Base-by-base conservation (phyloP, 768 basidiomycete species). In the Podaxis rugospora region DNA sequence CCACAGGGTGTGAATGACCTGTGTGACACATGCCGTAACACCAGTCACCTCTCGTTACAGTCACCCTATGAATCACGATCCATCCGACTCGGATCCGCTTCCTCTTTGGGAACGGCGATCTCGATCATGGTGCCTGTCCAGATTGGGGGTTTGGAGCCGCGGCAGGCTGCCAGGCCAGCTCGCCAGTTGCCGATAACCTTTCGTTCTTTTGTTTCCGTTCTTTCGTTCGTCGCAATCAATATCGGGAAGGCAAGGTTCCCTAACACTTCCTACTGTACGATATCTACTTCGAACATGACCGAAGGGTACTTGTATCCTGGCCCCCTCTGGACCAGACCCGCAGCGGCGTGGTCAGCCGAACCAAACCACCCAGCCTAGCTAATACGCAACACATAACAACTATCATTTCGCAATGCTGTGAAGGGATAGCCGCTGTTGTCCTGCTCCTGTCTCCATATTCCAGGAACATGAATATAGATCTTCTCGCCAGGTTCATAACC, bases 11-110 rank as follows among this genome's bases (percentile, higher is more conserved):
- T 27, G 40, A 53, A 39, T 53, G 39, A 27, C 51, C 57, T 52
- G 39, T 16, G 59, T 60, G 59, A 53, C 59, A 52, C 11, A 35
- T 44, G 18, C 52, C 52, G 52, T 53, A 21, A 39, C 52, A 13
- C 6, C 18, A 18, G 55, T 47, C 46, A 36, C 44, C 27, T 44
- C 44, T 23, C 55, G 32, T 47, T n/a, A 57, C 42, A 36, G 35
- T 37, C 28, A 35, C 42, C n/a, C 32, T 11, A 11, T 47, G 47
- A 32, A 50, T 58, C 57, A 58, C 55, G 57, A 58, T 58, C 57
- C 59, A 60, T 60, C 59, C 51, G 59, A 60, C 59, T 60, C 59
- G 59, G 59, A 60, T 60, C 59, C 59, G 40, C 40, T 53, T 10
- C 59, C 42, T 44, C 51, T 46, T 46, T 53, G 4, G 59, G 51